Evolutionary conservation across 352 stramenopile species (phyloP).

Genomic region (Globisporangium yorkense): DNA sequence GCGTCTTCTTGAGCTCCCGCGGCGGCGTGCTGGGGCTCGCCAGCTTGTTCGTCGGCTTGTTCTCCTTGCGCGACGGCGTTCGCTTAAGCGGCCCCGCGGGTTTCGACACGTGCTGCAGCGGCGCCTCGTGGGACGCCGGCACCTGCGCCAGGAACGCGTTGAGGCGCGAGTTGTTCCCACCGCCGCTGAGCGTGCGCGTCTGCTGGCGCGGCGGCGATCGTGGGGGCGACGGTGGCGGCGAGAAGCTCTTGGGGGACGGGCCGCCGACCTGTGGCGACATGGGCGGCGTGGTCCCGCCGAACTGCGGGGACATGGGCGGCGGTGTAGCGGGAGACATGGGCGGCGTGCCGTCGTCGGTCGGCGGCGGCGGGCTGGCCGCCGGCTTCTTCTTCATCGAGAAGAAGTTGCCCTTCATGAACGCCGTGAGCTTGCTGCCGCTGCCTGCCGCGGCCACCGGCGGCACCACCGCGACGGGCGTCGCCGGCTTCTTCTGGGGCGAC

Average conservation of each 20-base stretch:
- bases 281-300: conserved; percentile 19
- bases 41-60: conserved; percentile 12
- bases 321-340: conserved; percentile 43
- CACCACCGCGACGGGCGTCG: background rate
- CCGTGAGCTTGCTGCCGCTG: conserved; percentile 65
- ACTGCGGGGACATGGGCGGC: conserved; percentile 42
- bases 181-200: conserved; percentile 38
- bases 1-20: conserved; percentile 14
- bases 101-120: conserved; percentile 51
- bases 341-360: conserved; percentile 46
- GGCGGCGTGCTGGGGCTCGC: conserved; percentile 22
- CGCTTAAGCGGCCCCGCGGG: conserved; percentile 52
- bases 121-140: conserved; percentile 43
- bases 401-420: conserved; percentile 80
- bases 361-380: conserved; percentile 14
- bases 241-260: conserved; percentile 11
- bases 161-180: conserved; percentile 45
- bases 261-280: conserved; percentile 8
- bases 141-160: conserved; percentile 80
- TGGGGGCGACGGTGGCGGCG: conserved; percentile 11
- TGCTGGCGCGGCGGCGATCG: conserved; percentile 20
- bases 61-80: conserved; percentile 37
- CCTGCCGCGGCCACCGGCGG: conserved; percentile 45
- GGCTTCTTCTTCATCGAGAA: conserved; percentile 67
- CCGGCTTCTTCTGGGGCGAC: conserved; percentile 47